Evolutionary conservation across 2,329 filamentous ascomycete species (phyloP), one percentile per base, ranked within the genome.

Genomic region (Penicillium sp.): DNA sequence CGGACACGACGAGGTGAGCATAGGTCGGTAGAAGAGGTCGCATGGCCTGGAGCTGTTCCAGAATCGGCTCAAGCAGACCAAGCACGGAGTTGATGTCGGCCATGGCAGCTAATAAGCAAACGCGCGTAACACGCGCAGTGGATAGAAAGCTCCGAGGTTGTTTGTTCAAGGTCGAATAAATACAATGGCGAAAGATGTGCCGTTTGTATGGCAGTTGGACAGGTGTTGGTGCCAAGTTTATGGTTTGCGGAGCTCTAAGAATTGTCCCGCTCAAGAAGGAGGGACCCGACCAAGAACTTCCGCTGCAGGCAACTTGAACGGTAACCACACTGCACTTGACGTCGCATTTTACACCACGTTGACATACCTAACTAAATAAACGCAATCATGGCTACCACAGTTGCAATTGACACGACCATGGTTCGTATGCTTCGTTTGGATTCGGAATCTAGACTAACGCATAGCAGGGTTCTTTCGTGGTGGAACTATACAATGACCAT

Each of bases 401-500:
- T 97, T 58, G 78, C 86, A 9, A 83, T 97, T 52, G 89, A 96
- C 64, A 97, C 93, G 57, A 87, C 88, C 55, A 90, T 96, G 87
- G 91, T 90, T 79, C 56, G 72, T 55, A n/a, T 35, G 14, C 56
- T 21, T 49, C 26, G 21, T 45, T 3, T 55, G 8, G 47, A 3
- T 8, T 12, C 33, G 18, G 18, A 43, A 49, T 35, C 30, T 28
- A 24, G 62, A 69, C 43, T 47, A 47, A 51, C n/a, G 4, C 28
- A 18, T 24, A 23, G 2, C 63, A 96, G 91, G 91, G 94, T 72
- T 82, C 83, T 47, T 88, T 99, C 71, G 84, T 83, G 58, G 75
- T 97, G 61, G 94, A 99, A 77, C 89, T 99, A 59, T 97, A 97
- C 84, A 88, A 83, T 51, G 74, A 83, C 24, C 92, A 97, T 77